Conservation (phyloP, 2,329 filamentous ascomycete species). For the Arthrobotrys musiformis region DNA sequence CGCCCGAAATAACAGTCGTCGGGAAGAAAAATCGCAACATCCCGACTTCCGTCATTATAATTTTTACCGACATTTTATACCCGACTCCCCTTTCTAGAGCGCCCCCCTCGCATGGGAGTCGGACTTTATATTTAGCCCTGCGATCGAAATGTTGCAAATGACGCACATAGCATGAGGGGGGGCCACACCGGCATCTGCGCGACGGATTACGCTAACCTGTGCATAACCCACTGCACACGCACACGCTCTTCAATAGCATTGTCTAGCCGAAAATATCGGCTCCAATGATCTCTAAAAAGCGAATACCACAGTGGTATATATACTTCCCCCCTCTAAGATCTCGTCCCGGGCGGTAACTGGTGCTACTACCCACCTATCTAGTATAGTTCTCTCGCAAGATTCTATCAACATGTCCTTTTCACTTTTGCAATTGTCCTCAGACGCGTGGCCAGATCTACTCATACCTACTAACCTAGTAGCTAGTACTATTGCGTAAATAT, state of each 20-base stretch:
- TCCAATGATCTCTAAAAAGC: background rate
- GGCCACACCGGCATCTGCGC: background rate
- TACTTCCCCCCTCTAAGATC: too few species aligned
- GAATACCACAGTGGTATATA: background rate
- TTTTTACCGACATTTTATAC: background rate
- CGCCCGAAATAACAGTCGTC: constrained; percentile 1
- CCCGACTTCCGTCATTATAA: background rate
- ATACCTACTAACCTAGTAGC: too few species aligned
- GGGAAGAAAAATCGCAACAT: background rate
- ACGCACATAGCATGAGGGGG: constrained; percentile 3
- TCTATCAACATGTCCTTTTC: too few species aligned
- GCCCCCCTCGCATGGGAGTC: background rate
- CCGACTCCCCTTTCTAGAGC: background rate
- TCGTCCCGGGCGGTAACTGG: background rate
- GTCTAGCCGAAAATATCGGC: background rate
- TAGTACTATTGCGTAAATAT: too few species aligned
- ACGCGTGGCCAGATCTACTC: too few species aligned
- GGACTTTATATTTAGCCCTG: background rate
- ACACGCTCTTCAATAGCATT: background rate
- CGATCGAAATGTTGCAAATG: background rate
- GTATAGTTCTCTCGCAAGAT: too few species aligned
- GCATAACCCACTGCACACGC: background rate
- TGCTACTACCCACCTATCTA: too few species aligned
- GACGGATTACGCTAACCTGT: background rate
- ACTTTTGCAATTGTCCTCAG: too few species aligned